A percentile compares a stretch with the other conserved stretches of the same genome.
Conservation (phyloP, 2,329 filamentous ascomycete genomes). For the Fusarium camptoceras region DNA sequence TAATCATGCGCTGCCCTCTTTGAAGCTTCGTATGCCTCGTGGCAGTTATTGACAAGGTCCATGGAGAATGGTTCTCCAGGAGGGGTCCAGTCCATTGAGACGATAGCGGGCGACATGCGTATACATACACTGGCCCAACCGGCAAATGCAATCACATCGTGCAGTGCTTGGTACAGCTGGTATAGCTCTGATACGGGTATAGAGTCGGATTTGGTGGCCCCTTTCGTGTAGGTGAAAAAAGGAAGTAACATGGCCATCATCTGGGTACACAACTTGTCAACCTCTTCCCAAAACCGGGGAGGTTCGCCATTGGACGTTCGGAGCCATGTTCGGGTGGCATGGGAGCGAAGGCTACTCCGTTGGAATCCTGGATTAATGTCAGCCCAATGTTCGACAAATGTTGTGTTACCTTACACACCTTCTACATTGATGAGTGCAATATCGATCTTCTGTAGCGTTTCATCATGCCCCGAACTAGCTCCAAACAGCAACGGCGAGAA, state of each 20-base stretch:
- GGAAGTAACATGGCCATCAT: slow-evolving; percentile 45
- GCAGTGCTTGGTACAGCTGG: slow-evolving; percentile 47
- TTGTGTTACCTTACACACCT: slow-evolving; percentile 38
- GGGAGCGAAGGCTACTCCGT: slow-evolving; percentile 45
- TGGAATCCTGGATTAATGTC: slow-evolving; percentile 45
- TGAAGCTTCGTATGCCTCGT: slow-evolving; percentile 33
- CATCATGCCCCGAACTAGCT: slow-evolving; percentile 42
- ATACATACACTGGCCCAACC: slow-evolving; percentile 49
- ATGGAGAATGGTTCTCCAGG: slow-evolving; percentile 46
- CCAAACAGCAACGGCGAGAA: slow-evolving; percentile 51
- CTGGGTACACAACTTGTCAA: slow-evolving; percentile 46
- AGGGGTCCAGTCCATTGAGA: slow-evolving; percentile 44
- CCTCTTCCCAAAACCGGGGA: slow-evolving; percentile 47
- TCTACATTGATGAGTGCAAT: slow-evolving; percentile 42
- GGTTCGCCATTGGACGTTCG: slow-evolving; percentile 32
- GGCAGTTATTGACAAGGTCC: slow-evolving; percentile 39
- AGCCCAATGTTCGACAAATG: neutral
- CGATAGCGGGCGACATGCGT: slow-evolving; percentile 42
- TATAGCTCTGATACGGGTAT: slow-evolving; percentile 27
- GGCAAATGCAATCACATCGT: slow-evolving; percentile 48
- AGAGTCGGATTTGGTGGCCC: slow-evolving; percentile 16
- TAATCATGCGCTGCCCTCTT: slow-evolving; percentile 13
- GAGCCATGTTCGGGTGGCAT: slow-evolving; percentile 45
- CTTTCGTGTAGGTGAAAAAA: slow-evolving; percentile 35
- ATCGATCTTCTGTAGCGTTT: slow-evolving; percentile 42